These are phyloP conservation scores for Epichloe glyceriae DNA, from an alignment of 2,329 filamentous ascomycete species.

Conservation along the genomic window DNA sequence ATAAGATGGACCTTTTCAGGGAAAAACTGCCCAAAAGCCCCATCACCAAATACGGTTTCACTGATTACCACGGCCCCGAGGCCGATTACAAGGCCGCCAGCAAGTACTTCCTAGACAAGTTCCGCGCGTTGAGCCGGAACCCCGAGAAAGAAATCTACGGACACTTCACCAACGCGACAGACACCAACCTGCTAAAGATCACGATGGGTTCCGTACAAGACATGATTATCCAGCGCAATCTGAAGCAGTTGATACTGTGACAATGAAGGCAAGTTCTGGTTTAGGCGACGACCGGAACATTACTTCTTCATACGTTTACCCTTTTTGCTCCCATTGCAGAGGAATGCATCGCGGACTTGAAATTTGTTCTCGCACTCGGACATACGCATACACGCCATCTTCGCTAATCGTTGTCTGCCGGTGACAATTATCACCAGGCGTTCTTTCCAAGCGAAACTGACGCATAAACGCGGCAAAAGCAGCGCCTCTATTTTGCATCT, in stretches of 20 bases:
- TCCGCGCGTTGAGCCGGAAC: constrained; percentile 61
- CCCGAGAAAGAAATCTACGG: constrained; percentile 51
- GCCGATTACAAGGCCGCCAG: constrained; percentile 62
- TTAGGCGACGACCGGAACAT: neutral
- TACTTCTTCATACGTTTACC: too few relatives aligned
- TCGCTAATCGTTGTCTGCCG: neutral
- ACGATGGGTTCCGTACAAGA: constrained; percentile 80
- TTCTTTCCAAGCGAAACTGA: neutral
- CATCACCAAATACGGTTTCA: constrained; percentile 61
- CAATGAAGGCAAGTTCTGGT: constrained; percentile 1
- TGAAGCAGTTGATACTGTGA: constrained; percentile 56
- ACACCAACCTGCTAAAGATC: constrained; percentile 67
- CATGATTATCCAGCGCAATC: constrained; percentile 75
- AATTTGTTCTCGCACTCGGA: neutral
- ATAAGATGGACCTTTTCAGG: constrained; percentile 79
- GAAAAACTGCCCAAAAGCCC: constrained; percentile 60
- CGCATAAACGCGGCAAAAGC: neutral
- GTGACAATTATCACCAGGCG: neutral
- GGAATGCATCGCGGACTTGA: neutral
- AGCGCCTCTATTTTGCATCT: neutral
- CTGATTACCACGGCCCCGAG: constrained; percentile 61
- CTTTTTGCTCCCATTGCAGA: neutral
- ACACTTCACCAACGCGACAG: constrained; percentile 49
- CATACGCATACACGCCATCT: neutral
- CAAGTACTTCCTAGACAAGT: constrained; percentile 74